Evolutionary conservation across 2,329 filamentous ascomycete species (phyloP).

Genomic region (Colletotrichum eremochloae): DNA sequence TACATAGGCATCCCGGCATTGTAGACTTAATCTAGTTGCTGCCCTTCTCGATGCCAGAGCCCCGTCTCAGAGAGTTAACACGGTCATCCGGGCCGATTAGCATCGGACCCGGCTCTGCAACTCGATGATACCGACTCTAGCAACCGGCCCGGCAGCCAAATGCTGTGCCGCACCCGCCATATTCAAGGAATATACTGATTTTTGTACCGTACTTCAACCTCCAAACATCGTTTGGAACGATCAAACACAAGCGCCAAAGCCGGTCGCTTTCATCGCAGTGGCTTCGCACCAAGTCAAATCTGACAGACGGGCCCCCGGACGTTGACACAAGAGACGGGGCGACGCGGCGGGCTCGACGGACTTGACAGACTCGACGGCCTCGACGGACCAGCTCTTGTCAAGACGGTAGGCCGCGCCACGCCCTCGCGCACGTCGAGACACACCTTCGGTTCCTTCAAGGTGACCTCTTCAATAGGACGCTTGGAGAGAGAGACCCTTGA

Average conservation of each 20-base stretch:
- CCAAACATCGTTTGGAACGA: background rate
- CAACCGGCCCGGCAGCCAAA: too few species aligned
- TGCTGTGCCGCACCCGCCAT: background rate
- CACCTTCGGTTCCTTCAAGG: background rate
- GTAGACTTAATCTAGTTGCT: background rate
- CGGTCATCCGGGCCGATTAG: background rate
- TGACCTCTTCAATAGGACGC: too few species aligned
- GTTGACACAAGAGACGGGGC: background rate
- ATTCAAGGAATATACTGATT: background rate
- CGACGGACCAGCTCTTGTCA: background rate
- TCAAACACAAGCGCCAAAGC: constrained; percentile 2
- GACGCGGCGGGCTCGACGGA: background rate
- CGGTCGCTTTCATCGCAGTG: constrained; percentile 7
- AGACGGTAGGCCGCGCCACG: constrained; percentile 2
- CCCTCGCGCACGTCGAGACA: background rate
- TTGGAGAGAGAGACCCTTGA: background rate
- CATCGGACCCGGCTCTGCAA: background rate
- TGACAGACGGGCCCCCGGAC: background rate
- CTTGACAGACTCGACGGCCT: background rate
- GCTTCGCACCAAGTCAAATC: constrained; percentile 6
- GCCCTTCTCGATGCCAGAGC: background rate
- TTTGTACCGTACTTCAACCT: background rate
- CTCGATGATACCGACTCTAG: background rate
- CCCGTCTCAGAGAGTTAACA: background rate
- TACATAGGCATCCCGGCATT: background rate